phyloP scores from a whole-genome alignment of 495 filamentous ascomycete genomes.

The Penicillium odoratum region DNA sequence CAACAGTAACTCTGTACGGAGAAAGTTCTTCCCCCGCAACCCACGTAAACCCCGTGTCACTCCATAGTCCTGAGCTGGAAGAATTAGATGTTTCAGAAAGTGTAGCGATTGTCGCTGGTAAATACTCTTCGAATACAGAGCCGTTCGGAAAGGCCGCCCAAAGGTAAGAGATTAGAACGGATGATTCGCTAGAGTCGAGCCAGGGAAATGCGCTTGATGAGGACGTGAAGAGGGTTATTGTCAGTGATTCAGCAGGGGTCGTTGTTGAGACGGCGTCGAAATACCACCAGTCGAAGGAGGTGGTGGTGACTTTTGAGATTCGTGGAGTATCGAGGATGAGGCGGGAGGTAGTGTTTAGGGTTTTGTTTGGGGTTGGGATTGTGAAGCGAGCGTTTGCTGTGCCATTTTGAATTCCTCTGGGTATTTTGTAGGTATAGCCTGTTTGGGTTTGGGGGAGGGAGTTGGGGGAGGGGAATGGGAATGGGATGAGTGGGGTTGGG shows the following conservation, averaged over 20 bases:
- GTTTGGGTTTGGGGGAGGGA: neutral
- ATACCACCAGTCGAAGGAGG: conserved; percentile 45
- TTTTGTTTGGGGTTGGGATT: conserved; percentile 4
- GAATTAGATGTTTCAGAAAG: conserved; percentile 4
- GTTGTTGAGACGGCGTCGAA: conserved; percentile 34
- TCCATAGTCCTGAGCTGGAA: conserved; percentile 14
- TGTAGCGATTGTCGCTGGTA: conserved; percentile 20
- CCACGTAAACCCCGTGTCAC: conserved; percentile 21
- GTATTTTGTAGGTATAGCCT: conserved; percentile 11
- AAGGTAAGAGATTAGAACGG: conserved; percentile 24
- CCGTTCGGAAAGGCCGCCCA: conserved; percentile 30
- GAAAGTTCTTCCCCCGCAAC: conserved; percentile 10
- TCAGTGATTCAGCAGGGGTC: conserved; percentile 21
- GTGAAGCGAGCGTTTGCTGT: conserved; percentile 12
- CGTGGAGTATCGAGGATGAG: conserved; percentile 33
- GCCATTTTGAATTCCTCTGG: conserved; percentile 15
- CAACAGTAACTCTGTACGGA: conserved; percentile 16
- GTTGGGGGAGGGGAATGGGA: neutral
- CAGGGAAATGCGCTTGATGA: conserved; percentile 24
- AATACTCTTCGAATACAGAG: conserved; percentile 16
- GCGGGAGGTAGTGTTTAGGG: conserved; percentile 6
- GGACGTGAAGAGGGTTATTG: conserved; percentile 32
- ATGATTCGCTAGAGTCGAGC: conserved; percentile 12
- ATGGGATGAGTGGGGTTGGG: neutral
- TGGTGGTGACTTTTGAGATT: conserved; percentile 25